Conservation (phyloP, 2,329 filamentous ascomycete species). For the Penicillium brasilianum region DNA sequence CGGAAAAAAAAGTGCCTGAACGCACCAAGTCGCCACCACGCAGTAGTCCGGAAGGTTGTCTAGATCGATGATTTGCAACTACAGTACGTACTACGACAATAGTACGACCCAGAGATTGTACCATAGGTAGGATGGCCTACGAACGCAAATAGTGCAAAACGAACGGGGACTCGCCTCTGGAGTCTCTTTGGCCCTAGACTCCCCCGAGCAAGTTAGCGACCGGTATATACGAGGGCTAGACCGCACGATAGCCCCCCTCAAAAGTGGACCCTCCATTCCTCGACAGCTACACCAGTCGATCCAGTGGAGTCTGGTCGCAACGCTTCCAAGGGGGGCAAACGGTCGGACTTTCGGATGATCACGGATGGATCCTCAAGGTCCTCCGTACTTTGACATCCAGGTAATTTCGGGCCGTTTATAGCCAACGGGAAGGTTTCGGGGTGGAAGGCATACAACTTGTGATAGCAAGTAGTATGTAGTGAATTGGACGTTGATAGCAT, state of each 20-base stretch:
- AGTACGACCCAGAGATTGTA: not conserved
- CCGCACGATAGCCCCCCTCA: constrained; percentile 8
- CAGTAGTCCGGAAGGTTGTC: not conserved
- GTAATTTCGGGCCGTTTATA: not conserved
- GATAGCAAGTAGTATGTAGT: not conserved
- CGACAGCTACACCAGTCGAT: constrained; percentile 9
- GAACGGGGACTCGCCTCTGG: not conserved
- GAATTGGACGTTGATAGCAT: too few relatives aligned
- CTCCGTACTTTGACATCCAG: constrained; percentile 1
- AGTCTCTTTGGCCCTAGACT: not conserved
- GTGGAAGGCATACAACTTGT: not conserved
- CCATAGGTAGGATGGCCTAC: not conserved
- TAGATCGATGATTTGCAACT: not conserved
- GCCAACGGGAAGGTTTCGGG: not conserved
- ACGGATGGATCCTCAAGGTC: constrained; percentile 2
- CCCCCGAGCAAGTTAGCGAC: not conserved
- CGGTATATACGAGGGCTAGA: constrained; percentile 14
- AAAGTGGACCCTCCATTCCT: not conserved
- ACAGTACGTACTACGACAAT: not conserved
- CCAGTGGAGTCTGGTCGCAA: constrained; percentile 11
- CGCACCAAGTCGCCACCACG: not conserved
- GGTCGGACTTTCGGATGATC: constrained; percentile 12
- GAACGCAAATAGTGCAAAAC: not conserved
- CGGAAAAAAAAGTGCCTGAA: constrained; percentile 2
- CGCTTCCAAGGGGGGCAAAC: not conserved